These are phyloP conservation scores for Fusarium sp. DNA, from an alignment of 2,329 filamentous ascomycete genomes.

Conservation along the genomic window DNA sequence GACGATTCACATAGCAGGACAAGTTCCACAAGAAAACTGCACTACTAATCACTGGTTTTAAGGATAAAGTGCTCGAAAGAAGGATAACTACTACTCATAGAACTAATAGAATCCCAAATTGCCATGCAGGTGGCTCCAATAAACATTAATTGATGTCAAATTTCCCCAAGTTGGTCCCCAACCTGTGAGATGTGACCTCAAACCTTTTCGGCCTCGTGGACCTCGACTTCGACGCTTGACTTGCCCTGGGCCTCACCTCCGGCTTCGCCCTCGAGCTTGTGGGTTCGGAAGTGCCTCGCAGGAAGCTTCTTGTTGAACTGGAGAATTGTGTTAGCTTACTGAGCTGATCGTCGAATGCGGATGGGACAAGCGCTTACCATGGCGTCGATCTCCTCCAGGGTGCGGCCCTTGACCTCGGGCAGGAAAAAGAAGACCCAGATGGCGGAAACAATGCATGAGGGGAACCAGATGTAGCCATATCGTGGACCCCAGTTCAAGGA, in stretches of 20 bases:
- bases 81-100: background rate
- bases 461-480: conserved; percentile 42
- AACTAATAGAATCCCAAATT: background rate
- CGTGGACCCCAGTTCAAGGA: conserved; percentile 39
- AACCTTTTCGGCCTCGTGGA: conserved; percentile 26
- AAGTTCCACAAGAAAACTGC: conserved; percentile 30
- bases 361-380: conserved; percentile 22
- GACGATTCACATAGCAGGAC: conserved; percentile 23
- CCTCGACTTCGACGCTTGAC: conserved; percentile 21
- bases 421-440: conserved; percentile 39
- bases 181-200: background rate
- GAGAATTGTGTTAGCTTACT: background rate
- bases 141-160: background rate
- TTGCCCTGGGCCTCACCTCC: conserved; percentile 1
- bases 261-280: background rate
- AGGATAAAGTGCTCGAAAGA: background rate
- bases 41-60: background rate
- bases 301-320: conserved; percentile 33
- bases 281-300: conserved; percentile 28
- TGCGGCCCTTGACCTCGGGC: conserved; percentile 38
- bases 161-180: background rate
- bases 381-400: conserved; percentile 35
- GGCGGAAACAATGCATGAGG: conserved; percentile 33
- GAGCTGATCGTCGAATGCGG: fast-evolving
- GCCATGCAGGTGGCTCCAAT: background rate